Percentiles rank a stretch among this genome's conserved stretches.
phyloP scores from a whole-genome alignment of 176 grass and related monocot species.

The Triticum urartu region DNA sequence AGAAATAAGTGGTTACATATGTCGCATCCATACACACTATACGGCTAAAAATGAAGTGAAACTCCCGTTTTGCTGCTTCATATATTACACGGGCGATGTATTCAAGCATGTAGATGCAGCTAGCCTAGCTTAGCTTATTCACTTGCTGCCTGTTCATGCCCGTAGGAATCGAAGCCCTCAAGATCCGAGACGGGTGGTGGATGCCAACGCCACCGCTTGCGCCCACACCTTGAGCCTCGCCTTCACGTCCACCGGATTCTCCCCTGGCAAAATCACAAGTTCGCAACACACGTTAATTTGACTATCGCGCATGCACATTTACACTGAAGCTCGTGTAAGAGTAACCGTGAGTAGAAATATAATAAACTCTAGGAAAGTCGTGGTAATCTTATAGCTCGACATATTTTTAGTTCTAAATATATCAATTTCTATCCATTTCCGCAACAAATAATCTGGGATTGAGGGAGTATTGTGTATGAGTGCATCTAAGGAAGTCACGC shows the following conservation, averaged over 20 bases:
- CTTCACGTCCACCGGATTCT: slow-evolving; percentile 68
- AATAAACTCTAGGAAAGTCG: too few relatives aligned
- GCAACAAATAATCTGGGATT: too few relatives aligned
- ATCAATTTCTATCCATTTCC: too few relatives aligned
- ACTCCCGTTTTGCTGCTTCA: background rate
- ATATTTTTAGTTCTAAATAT: too few relatives aligned
- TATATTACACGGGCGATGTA: background rate
- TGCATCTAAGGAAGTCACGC: too few relatives aligned
- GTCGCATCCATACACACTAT: background rate
- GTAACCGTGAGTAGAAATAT: too few relatives aligned
- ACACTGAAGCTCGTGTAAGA: background rate
- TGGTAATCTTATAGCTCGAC: too few relatives aligned
- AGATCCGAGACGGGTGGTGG: slow-evolving; percentile 49
- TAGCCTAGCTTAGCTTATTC: background rate
- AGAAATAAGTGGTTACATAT: background rate
- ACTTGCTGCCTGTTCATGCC: background rate
- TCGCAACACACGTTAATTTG: background rate
- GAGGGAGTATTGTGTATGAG: too few relatives aligned
- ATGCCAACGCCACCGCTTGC: slow-evolving; percentile 68
- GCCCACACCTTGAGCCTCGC: slow-evolving; percentile 71
- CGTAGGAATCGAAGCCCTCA: background rate
- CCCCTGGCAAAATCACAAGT: slow-evolving; percentile 23
- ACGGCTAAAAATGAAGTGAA: background rate
- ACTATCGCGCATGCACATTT: background rate
- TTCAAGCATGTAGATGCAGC: background rate